Conservation (phyloP, 352 stramenopile species). For the Globisporangium abappressorium region DNA sequence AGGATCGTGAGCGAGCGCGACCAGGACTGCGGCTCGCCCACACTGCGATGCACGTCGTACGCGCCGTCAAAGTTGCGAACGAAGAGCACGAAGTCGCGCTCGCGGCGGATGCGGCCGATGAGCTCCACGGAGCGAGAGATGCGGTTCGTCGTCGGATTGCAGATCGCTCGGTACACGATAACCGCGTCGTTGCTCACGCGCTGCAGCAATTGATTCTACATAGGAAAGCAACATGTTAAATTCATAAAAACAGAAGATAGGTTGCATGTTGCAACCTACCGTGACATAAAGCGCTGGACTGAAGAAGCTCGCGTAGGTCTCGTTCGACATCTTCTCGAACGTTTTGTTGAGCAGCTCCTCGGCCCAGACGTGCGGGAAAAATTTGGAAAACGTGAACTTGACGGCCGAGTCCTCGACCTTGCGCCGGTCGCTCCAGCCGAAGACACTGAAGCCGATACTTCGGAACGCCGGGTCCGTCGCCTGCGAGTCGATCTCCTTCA, state of each 20-base stretch:
- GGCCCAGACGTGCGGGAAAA: conserved; percentile 41
- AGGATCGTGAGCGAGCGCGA: conserved; percentile 44
- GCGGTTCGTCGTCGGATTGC: conserved; percentile 34
- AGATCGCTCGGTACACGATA: conserved; percentile 52
- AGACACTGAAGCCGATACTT: conserved; percentile 32
- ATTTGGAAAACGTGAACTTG: conserved; percentile 51
- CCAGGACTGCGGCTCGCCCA: conserved; percentile 33
- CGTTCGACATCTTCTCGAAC: conserved; percentile 37
- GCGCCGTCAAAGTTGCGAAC: conserved; percentile 36
- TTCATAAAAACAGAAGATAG: not conserved
- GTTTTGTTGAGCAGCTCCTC: conserved; percentile 39
- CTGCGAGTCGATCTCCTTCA: conserved; percentile 30
- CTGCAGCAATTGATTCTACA: conserved; percentile 44
- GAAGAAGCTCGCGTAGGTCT: conserved; percentile 52
- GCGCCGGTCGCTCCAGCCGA: conserved; percentile 44
- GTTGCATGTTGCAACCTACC: conserved; percentile 1
- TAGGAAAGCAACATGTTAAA: not conserved
- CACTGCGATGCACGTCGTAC: conserved; percentile 29
- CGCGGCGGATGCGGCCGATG: conserved; percentile 39
- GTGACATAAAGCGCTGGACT: conserved; percentile 42
- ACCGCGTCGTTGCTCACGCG: conserved; percentile 42
- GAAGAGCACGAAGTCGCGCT: conserved; percentile 45
- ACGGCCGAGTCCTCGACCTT: conserved; percentile 35
- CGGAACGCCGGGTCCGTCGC: conserved; percentile 30
- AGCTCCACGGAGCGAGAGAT: conserved; percentile 46